A percentile compares a stretch with the other conserved stretches of the same genome.
Conservation (phyloP, 1,284 basidiomycete genomes). For the Ceratobasidium sp. region DNA sequence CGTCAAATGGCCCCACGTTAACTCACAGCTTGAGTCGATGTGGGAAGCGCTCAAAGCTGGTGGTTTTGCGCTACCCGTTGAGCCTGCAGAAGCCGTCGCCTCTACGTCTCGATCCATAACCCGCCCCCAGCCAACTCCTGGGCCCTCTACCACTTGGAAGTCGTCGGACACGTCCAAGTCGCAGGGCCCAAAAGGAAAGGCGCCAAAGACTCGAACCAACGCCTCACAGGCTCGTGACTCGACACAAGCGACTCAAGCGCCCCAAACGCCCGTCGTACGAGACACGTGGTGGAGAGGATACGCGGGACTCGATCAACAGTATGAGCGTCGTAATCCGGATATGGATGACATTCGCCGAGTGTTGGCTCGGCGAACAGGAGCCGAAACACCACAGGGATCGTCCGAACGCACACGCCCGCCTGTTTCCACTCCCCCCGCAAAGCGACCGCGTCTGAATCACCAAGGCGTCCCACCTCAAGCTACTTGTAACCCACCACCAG, state of each 20-base stretch:
- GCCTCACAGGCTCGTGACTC: neutral
- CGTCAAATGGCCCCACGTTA: constrained; percentile 10
- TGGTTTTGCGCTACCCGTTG: neutral
- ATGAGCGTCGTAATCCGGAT: constrained; percentile 4
- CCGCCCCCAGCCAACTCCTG: neutral
- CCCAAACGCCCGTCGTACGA: neutral
- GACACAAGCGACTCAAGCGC: neutral
- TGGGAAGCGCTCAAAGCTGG: constrained; percentile 23
- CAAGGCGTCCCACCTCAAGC: neutral
- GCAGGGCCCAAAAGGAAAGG: neutral
- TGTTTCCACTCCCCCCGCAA: neutral
- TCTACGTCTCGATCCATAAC: neutral
- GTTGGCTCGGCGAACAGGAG: neutral
- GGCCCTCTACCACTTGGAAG: neutral
- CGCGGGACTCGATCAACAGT: neutral
- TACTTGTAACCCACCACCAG: neutral
- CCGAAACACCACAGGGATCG: neutral
- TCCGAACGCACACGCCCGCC: neutral
- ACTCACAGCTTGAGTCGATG: constrained; percentile 18
- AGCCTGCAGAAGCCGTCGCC: neutral
- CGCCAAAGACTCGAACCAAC: neutral
- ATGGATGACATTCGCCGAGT: constrained; percentile 5
- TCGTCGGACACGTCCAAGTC: neutral
- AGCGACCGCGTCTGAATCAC: neutral
- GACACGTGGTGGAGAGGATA: neutral